Conservation (phyloP, 2,329 filamentous ascomycete species). For the Pseudocercospora eumusae region DNA sequence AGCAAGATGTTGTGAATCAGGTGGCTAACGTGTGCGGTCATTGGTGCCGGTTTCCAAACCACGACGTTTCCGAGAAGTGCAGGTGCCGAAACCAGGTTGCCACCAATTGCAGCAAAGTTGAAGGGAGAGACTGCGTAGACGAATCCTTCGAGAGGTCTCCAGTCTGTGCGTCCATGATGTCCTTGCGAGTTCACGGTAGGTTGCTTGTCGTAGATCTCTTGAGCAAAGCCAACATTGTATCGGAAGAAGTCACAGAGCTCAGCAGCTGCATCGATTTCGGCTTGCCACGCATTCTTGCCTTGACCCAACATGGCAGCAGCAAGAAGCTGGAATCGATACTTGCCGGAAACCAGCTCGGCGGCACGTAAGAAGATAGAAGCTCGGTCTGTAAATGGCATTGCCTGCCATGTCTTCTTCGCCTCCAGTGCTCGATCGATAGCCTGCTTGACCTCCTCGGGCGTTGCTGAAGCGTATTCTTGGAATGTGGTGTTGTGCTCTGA, state of each 20-base stretch:
- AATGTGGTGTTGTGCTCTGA: slow-evolving; percentile 73
- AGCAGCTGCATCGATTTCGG: slow-evolving; percentile 91
- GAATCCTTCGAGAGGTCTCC: slow-evolving; percentile 87
- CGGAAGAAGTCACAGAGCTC: slow-evolving; percentile 85
- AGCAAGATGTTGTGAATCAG: slow-evolving; percentile 86
- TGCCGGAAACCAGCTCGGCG: slow-evolving; percentile 81
- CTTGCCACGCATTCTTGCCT: slow-evolving; percentile 97
- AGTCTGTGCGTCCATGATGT: slow-evolving; percentile 87
- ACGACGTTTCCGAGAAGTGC: slow-evolving; percentile 91
- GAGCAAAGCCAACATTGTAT: slow-evolving; percentile 89
- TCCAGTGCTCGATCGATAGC: slow-evolving; percentile 81
- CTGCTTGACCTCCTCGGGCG: slow-evolving; percentile 68
- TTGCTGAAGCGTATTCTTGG: slow-evolving; percentile 81
- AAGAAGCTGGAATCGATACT: slow-evolving; percentile 96
- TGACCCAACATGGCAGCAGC: slow-evolving; percentile 92
- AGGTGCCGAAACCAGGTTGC: slow-evolving; percentile 77
- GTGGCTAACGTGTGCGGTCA: slow-evolving; percentile 81
- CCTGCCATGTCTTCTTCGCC: slow-evolving; percentile 84
- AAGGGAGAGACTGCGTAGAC: slow-evolving; percentile 92
- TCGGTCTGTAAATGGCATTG: slow-evolving; percentile 84
- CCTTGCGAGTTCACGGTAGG: slow-evolving; percentile 78
- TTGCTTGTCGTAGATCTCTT: slow-evolving; percentile 85
- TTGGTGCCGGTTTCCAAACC: slow-evolving; percentile 90
- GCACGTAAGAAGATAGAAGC: slow-evolving; percentile 94
- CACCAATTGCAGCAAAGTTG: slow-evolving; percentile 94